Evolutionary conservation across 2,329 filamentous ascomycete genomes (phyloP), one percentile per base, ranked within the genome.

Genomic region (Tolypocladium inflatum): DNA sequence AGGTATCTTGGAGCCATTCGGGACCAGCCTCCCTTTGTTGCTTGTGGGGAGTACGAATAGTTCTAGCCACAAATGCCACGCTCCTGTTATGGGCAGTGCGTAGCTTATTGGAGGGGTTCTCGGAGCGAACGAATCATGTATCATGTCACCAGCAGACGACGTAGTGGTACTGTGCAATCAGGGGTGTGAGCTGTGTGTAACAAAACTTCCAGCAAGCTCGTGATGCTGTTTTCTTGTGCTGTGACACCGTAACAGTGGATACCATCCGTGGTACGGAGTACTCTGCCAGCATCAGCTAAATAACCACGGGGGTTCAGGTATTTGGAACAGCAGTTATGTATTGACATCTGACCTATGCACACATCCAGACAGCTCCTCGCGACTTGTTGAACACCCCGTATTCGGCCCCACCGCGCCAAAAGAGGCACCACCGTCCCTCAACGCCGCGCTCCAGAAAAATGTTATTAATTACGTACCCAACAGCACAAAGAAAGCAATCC

Each of bases 111-210:
- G 23, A 33, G 23, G 53, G 33, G 8, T n/a, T 15, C 23, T 45
- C 11, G 30, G 52, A 64, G n/a, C 58, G 61, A 56, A n/a, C 35
- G n/a, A 30, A 41, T 33, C 38, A 41, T 30, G 38, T 30, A 42
- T 42, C 53, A 55, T 30, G 38, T 33, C 53, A 41, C 38, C 39
- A n/a, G 48, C 19, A 51, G 48, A 51, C 30, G 17, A 35, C 30
- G 5, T 35, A 33, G 26, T 26, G 52, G 53, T 39, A 23, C 38
- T 17, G 26, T 55, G n/a, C 23, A 42, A 55, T 30, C 21, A 42
- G 19, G 38, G 19, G 21, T 42, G 21, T 33, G 53, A 21, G 53
- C 53, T 42, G n/a, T 35, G 43, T 48, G 26, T 13, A 35, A 21
- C 48, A 35, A 4, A 26, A 7, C 8, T 10, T 11, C 8, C 35